These are phyloP conservation scores for Obba rivulosa DNA, from an alignment of 768 basidiomycete species.

Conservation along the genomic window DNA sequence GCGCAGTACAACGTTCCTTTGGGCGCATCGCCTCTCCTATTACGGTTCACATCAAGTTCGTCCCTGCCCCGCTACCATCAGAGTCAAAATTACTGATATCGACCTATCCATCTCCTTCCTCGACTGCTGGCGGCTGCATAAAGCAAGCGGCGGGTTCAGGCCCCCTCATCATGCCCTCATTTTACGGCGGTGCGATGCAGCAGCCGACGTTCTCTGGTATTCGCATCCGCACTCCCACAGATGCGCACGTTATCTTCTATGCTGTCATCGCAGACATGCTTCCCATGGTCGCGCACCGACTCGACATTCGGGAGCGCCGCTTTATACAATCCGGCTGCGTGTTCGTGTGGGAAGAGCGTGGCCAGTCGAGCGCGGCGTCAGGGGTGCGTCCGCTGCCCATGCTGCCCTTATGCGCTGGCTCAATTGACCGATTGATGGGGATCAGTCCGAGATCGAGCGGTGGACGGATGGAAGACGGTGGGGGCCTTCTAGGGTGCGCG, in stretches of 20 bases:
- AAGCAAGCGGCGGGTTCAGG: too few relatives aligned
- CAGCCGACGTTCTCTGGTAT: slow-evolving; percentile 61
- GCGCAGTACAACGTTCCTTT: too few relatives aligned
- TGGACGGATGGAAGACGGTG: slow-evolving; percentile 73
- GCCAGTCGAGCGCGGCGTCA: slow-evolving; percentile 57
- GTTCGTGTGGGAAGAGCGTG: slow-evolving; percentile 82
- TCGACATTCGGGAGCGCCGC: slow-evolving; percentile 73
- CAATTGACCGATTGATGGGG: neutral
- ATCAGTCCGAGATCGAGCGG: slow-evolving; percentile 70
- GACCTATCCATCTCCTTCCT: too few relatives aligned
- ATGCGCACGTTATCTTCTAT: slow-evolving; percentile 73
- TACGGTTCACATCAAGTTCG: too few relatives aligned
- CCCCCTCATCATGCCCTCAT: too few relatives aligned
- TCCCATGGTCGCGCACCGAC: slow-evolving; percentile 64
- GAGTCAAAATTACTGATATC: too few relatives aligned
- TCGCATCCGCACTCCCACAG: slow-evolving; percentile 56
- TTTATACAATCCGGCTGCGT: slow-evolving; percentile 63
- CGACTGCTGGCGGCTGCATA: too few relatives aligned
- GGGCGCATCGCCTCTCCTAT: too few relatives aligned
- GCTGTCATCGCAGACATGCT: slow-evolving; percentile 54
- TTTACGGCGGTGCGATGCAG: slow-evolving; percentile 28
- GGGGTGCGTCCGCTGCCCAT: slow-evolving; percentile 40
- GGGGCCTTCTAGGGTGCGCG: slow-evolving; percentile 75
- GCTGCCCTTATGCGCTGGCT: too few relatives aligned
- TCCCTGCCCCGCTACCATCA: too few relatives aligned